These are phyloP conservation scores for Trichocladium antarcticum DNA, from an alignment of 495 filamentous ascomycete species.

Conservation along the genomic window DNA sequence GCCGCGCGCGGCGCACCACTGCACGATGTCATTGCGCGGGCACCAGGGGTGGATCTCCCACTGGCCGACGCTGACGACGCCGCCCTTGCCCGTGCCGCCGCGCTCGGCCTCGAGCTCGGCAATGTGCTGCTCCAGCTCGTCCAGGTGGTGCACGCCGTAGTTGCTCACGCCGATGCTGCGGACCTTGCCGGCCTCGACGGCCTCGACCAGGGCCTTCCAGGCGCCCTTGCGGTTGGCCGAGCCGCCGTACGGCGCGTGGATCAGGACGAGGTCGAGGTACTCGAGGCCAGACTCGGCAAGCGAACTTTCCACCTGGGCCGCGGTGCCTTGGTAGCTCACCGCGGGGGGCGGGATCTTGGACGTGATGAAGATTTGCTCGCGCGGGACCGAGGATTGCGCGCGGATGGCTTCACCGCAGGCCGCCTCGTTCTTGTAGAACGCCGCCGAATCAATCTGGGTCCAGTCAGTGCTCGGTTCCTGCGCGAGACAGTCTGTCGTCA, in stretches of 20 bases:
- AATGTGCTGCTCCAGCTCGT: slow-evolving; percentile 67
- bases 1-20: slow-evolving; percentile 59
- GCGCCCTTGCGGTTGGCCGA: slow-evolving; percentile 44
- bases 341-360: slow-evolving; percentile 47
- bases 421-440: slow-evolving; percentile 58
- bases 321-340: slow-evolving; percentile 39
- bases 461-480: background rate
- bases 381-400: slow-evolving; percentile 38
- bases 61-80: slow-evolving; percentile 71
- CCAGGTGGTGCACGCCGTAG: slow-evolving; percentile 57
- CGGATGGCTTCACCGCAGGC: slow-evolving; percentile 52
- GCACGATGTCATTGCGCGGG: slow-evolving; percentile 60
- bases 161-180: slow-evolving; percentile 56
- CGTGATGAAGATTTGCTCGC: slow-evolving; percentile 60
- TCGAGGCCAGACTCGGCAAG: slow-evolving; percentile 43
- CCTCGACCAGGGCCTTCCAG: slow-evolving; percentile 53
- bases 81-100: slow-evolving; percentile 54
- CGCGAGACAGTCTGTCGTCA: background rate
- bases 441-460: slow-evolving; percentile 56
- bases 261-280: slow-evolving; percentile 55
- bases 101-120: slow-evolving; percentile 48
- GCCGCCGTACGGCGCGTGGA: slow-evolving; percentile 53
- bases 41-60: slow-evolving; percentile 89
- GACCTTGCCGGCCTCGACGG: slow-evolving; percentile 52
- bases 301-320: slow-evolving; percentile 39